Base-by-base conservation (phyloP, 352 stramenopile species). In the Plasmopara viticola region DNA sequence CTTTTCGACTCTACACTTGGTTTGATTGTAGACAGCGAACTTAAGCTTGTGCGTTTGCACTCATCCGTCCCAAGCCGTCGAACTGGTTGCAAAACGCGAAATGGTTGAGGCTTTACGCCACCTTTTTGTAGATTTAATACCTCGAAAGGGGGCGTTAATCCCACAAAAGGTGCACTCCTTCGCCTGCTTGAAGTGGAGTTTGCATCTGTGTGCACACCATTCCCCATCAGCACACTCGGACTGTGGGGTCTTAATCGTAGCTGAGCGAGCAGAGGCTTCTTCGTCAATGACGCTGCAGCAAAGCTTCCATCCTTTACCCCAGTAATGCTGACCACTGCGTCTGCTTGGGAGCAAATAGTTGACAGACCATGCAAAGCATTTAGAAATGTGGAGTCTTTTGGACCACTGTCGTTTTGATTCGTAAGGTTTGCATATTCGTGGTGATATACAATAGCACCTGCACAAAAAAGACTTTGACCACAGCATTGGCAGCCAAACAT, bases 401-500 rank as follows among this genome's bases (percentile, higher is more conserved):
- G 37, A 41, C 37, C 17, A 33, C 10, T 33, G 10, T 33, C 30
- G 46, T 31, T 9, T 43, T 52, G 51, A 13, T 14, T 25, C 0
- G 38, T 51, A 34, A 56, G 18, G 47, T 59, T 62, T 12, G n/a
- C 15, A n/a, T 52, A 41, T 0, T 63, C 44, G 31, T 63, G 44
- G 43, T 71, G 59, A 30, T 65, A 57, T 25, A 92, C 41, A 39
- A 92, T 71, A 28, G 77, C 63, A 41, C 74, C 82, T 29, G 82
- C 63, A 46, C 69, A 86, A 53, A 88, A 90, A 10, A 93, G 55
- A 33, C 60, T 68, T 55, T 80, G 62, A 9, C 69, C 65, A 31
- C 82, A 93, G 15, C 47, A 47, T 12, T 64, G 65, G 48, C 82
- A 93, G 25, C 79, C 78, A 48, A 81, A 87, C 41, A 84, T 59